These are phyloP conservation scores for Starmerella cellae DNA, from an alignment of 805 yeast genomes.

Conservation along the genomic window DNA sequence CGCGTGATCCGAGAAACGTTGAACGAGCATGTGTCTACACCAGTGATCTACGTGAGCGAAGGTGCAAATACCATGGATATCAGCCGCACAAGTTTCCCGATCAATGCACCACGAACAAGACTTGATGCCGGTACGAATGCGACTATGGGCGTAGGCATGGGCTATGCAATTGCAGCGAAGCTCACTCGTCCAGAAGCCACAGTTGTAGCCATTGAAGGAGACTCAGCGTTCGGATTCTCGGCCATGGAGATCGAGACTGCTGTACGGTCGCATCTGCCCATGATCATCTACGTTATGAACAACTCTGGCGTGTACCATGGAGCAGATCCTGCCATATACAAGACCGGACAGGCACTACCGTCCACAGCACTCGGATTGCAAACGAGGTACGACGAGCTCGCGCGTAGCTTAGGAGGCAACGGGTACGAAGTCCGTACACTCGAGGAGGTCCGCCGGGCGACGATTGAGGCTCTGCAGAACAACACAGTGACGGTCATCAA, in stretches of 20 bases:
- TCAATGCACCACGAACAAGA: conserved; percentile 39
- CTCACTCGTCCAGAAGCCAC: conserved; percentile 32
- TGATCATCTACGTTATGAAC: conserved; percentile 53
- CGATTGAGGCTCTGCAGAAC: conserved; percentile 29
- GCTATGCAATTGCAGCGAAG: conserved; percentile 55
- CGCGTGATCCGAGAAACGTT: conserved; percentile 35
- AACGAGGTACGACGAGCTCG: conserved; percentile 45
- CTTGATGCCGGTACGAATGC: conserved; percentile 67
- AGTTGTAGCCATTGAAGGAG: conserved; percentile 55
- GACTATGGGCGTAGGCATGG: conserved; percentile 65
- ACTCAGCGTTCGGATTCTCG: conserved; percentile 66
- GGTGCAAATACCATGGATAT: conserved; percentile 74
- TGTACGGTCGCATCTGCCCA: conserved; percentile 39
- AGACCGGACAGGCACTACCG: conserved; percentile 30
- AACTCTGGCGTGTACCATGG: conserved; percentile 67
- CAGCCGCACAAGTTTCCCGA: conserved; percentile 48
- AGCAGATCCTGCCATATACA: conserved; percentile 28
- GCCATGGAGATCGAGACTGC: conserved; percentile 65
- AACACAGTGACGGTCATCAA: conserved; percentile 38
- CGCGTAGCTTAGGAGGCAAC: conserved; percentile 41
- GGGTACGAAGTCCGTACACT: conserved; percentile 39
- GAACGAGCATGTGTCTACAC: conserved; percentile 5
- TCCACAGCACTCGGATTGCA: conserved; percentile 47
- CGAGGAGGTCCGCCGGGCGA: conserved; percentile 29
- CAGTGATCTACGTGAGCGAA: conserved; percentile 41